Evolutionary conservation across 306 rosid genomes (phyloP), one percentile per base, ranked within the genome.

Genomic region (Begonia fuchsioides): DNA sequence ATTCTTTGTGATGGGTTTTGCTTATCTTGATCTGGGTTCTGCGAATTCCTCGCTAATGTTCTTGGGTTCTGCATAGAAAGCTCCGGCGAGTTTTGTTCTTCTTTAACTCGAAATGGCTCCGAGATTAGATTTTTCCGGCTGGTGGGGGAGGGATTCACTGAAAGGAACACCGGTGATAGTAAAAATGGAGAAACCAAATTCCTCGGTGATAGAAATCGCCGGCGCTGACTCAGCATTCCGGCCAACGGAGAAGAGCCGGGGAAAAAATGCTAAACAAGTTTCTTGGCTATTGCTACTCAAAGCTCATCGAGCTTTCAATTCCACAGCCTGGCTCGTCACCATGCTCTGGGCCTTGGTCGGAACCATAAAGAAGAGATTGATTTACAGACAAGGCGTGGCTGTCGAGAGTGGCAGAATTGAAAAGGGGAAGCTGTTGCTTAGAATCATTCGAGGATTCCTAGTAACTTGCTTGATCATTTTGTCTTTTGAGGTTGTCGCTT

Each of bases 221-320:
- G 78, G 67, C 26, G 60, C 63, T 6, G 80, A 76, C 45, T 76
- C 95, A 10, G 55, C 81, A 9, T 52, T 73, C 49, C 73, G 81
- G 48, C 73, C 59, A 39, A 68, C 50, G 0, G 94, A 92, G 39
- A 85, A 85, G 53, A 73, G 73, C 47, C 82, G 79, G 51, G 72
- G 83, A 13, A 56, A 73, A 2, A 85, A 83, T n/a, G 69, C 88
- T 17, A 92, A 82, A 59, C 98, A 82, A 6, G 77, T 92, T 44
- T 82, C 87, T 6, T 85, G 92, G 87, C 69, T 85, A 57, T 81
- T 92, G 52, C 94, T 85, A 55, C 98, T 92, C 47, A 82, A 77
- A 66, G 76, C 79, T 15, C 78, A 82, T 60, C 77, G 80, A 72
- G 53, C 78, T 47, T 13, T 92, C 47, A 64, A 77, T 47, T 69